Evolutionary conservation across 2,329 filamentous ascomycete species (phyloP).

Genomic region (Lomentospora prolificans): DNA sequence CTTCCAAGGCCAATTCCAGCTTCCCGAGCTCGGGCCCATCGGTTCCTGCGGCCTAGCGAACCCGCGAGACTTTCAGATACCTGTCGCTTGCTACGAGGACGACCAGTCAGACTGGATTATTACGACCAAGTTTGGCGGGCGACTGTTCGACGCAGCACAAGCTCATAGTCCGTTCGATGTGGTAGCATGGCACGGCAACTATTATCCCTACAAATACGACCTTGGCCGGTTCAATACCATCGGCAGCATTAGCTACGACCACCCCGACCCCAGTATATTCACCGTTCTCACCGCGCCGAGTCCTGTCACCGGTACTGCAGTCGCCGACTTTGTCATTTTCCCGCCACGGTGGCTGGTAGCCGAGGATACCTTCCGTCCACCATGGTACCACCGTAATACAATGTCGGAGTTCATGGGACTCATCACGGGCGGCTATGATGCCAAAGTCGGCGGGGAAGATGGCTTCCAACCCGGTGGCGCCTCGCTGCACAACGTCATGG

Average conservation of each 20-base stretch:
- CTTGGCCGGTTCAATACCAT: constrained; percentile 47
- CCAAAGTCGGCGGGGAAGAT: constrained; percentile 11
- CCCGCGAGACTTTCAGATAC: constrained; percentile 53
- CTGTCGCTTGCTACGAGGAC: constrained; percentile 49
- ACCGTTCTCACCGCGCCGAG: constrained; percentile 54
- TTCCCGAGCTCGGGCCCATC: constrained; percentile 58
- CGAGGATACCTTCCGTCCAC: constrained; percentile 51
- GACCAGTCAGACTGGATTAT: constrained; percentile 46
- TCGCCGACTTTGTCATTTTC: constrained; percentile 59
- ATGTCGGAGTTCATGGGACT: constrained; percentile 49
- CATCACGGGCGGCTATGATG: constrained; percentile 26
- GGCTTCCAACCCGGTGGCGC: constrained; percentile 32
- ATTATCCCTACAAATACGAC: constrained; percentile 50
- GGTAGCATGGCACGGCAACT: constrained; percentile 63
- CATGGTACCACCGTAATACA: constrained; percentile 55
- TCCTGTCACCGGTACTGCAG: constrained; percentile 38
- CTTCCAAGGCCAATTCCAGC: constrained; percentile 53
- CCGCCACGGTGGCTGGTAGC: constrained; percentile 56
- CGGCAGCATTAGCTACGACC: constrained; percentile 50
- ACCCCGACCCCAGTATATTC: constrained; percentile 58
- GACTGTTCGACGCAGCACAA: constrained; percentile 51
- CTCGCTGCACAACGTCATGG: constrained; percentile 45
- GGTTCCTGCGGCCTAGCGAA: constrained; percentile 59
- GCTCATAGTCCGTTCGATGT: constrained; percentile 61
- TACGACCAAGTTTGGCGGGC: constrained; percentile 51